Percentiles rank a stretch among this genome's conserved stretches.
Conservation (phyloP, 2,329 filamentous ascomycete species). For the Myrmaecium sp. region DNA sequence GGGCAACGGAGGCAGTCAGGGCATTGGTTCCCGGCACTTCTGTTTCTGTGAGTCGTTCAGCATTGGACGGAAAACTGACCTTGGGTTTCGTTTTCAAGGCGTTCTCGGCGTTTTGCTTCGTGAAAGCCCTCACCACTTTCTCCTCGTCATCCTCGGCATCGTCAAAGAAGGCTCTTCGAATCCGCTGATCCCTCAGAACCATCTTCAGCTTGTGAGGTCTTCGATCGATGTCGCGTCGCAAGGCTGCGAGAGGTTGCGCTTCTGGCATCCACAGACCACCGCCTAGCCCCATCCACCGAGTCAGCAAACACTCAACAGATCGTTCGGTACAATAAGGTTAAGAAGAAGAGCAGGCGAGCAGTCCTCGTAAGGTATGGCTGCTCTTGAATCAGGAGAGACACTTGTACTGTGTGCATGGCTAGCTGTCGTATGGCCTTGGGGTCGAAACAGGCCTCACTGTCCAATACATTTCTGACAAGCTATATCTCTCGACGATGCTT, state of each 20-base stretch:
- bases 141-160: conserved; percentile 36
- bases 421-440: too few species aligned
- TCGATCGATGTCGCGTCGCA: conserved; percentile 61
- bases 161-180: conserved; percentile 50
- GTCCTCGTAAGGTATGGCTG: too few species aligned
- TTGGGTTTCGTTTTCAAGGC: conserved; percentile 77
- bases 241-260: conserved; percentile 41
- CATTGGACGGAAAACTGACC: conserved; percentile 31
- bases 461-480: too few species aligned
- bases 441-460: too few species aligned
- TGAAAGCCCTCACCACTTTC: conserved; percentile 52
- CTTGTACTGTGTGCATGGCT: too few species aligned
- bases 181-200: conserved; percentile 41
- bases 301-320: conserved; percentile 5
- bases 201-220: conserved; percentile 53
- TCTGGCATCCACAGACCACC: conserved; percentile 74
- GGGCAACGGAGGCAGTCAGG: too few species aligned
- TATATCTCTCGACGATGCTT: too few species aligned
- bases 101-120: conserved; percentile 46
- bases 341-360: neutral
- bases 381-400: too few species aligned
- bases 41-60: too few species aligned
- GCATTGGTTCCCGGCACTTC: too few species aligned
- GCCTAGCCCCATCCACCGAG: too few species aligned
- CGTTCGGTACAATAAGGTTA: neutral